Conservation (phyloP, 2,329 filamentous ascomycete genomes). For the Fusarium sp. region DNA sequence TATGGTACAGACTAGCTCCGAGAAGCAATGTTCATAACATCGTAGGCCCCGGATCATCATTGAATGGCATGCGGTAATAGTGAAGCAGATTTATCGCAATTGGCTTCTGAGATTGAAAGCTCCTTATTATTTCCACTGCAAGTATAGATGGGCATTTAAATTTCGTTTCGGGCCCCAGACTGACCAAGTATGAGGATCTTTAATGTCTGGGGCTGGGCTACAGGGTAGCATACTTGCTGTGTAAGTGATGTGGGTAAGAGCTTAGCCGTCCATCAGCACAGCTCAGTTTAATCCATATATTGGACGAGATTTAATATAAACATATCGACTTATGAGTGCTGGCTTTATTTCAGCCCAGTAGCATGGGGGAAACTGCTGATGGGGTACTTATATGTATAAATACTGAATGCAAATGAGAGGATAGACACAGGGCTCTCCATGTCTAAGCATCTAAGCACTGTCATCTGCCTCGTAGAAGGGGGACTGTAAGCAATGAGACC, state of each 20-base stretch:
- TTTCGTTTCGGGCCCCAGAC: background rate
- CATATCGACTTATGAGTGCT: rapidly evolving
- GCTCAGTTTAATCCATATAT: background rate
- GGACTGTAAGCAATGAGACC: background rate
- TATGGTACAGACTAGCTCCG: rapidly evolving
- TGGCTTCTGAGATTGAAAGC: rapidly evolving
- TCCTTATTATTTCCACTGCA: too few relatives aligned
- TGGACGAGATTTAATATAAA: rapidly evolving
- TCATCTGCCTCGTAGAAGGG: background rate
- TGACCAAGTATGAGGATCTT: too few relatives aligned
- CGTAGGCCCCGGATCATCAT: too few relatives aligned
- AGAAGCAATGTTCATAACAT: rapidly evolving
- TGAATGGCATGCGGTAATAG: background rate
- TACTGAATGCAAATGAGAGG: background rate
- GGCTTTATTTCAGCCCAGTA: background rate
- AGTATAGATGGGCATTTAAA: too few relatives aligned
- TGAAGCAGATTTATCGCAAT: background rate
- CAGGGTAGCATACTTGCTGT: background rate
- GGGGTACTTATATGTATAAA: too few relatives aligned
- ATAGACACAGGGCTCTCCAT: background rate
- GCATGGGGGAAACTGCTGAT: background rate
- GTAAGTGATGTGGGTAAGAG: background rate
- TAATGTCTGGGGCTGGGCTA: background rate
- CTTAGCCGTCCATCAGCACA: background rate
- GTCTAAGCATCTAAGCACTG: rapidly evolving